Base-by-base conservation (phyloP, 306 rosid species). In the Carpinus viminea region DNA sequence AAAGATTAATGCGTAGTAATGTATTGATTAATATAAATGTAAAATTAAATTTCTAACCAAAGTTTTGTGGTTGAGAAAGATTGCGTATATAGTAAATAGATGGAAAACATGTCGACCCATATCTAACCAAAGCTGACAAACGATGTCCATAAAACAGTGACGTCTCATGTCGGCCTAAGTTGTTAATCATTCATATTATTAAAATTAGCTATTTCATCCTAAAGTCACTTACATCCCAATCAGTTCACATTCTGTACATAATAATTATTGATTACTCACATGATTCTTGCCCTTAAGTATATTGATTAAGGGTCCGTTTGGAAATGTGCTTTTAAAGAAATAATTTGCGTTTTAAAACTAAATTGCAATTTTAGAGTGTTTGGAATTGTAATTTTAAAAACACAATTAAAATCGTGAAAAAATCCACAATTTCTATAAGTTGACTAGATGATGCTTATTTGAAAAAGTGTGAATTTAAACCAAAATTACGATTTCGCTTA, bases 81-180 rank as follows among this genome's bases (percentile, higher is more conserved):
- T 56, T 70, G 81, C 81, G 59, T 17, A 24, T 24, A 24, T 24
- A 62, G 71, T 65, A 65, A 77, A 62, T 36, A 43, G 78, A 62
- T 36, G 20, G 78, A 77, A 82, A 68, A 69, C 77, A 83, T 69
- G 80, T 69, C 68, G 83, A 83, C 83, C 83, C 81, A 74, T 78
- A 4, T 74, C 68, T 57, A 74, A 73, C 73, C 56, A 82, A 51
- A 43, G 72, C n/a, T 70, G 69, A 78, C 75, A 43, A 76, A 36
- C 21, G 70, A 13, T 78, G 73, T 78, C 62, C 68, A 70, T 34
- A 78, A 10, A 53, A 68, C 26, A 15, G 76, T 45, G 76, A 70
- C 75, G 46, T 24, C 26, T 78, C 11, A 45, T 78, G 81, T 78
- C 81, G 81, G 81, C 24, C 56, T 15, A 57, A 31, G 64, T 64